These are phyloP conservation scores for Nitzschia putrida DNA, from an alignment of 108 stramenopile genomes.

Conservation along the genomic window DNA sequence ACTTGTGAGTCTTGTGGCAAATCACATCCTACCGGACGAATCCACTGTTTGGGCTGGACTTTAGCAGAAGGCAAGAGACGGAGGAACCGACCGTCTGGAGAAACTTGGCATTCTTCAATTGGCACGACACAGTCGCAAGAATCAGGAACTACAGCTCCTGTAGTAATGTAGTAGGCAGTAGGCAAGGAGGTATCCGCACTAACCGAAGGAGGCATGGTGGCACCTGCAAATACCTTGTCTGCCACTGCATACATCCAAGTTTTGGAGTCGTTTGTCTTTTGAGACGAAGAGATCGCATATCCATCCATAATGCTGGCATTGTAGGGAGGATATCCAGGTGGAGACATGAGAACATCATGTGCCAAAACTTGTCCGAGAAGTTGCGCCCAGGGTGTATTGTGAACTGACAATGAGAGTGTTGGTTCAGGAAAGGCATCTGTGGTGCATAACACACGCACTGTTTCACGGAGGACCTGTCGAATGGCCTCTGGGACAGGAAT, in stretches of 20 bases:
- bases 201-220: conserved; percentile 2
- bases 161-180: conserved; percentile 73
- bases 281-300: conserved; percentile 55
- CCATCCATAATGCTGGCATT: conserved; percentile 88
- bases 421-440: conserved; percentile 9
- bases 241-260: conserved; percentile 50
- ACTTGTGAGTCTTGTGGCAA: conserved; percentile 55
- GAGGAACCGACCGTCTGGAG: conserved; percentile 17
- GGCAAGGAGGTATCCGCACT: conserved; percentile 26
- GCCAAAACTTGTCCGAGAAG: conserved; percentile 55
- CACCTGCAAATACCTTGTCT: conserved; percentile 72
- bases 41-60: conserved; percentile 58
- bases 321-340: conserved; percentile 79
- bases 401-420: conserved; percentile 10
- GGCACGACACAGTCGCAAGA: conserved; percentile 79
- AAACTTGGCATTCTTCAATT: conserved; percentile 63
- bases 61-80: conserved; percentile 24
- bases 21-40: conserved; percentile 79
- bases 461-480: conserved; percentile 65
- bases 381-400: conserved; percentile 12
- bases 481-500: conserved; percentile 78
- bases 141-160: conserved; percentile 76
- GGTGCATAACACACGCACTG: conserved; percentile 38
- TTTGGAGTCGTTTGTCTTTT: neutral
- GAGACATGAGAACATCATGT: conserved; percentile 47